Conservation (phyloP, 2,329 filamentous ascomycete species). For the Ceratocystis lukuohia region DNA sequence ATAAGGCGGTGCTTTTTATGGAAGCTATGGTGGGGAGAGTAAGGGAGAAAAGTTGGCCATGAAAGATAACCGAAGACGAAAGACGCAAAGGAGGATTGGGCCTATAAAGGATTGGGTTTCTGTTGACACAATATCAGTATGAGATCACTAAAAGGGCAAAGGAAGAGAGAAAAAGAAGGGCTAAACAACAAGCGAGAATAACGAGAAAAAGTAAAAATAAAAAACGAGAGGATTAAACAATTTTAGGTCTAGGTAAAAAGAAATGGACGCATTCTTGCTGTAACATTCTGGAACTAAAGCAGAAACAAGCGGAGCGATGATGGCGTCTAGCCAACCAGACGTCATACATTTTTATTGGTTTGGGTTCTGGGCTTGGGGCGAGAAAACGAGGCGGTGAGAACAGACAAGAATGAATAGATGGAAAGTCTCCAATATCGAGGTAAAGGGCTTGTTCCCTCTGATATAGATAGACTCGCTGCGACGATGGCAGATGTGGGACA, state of each 20-base stretch:
- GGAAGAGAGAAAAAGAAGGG: background rate
- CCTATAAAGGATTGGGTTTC: background rate
- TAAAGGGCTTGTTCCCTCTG: background rate
- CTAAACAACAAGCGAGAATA: background rate
- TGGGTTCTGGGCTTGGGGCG: background rate
- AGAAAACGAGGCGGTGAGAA: background rate
- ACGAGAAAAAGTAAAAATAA: background rate
- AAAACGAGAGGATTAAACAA: background rate
- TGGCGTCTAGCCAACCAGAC: background rate
- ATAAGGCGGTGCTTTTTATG: background rate
- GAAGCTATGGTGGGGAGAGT: background rate
- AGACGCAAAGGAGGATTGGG: background rate
- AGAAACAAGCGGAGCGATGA: background rate
- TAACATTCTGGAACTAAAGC: background rate
- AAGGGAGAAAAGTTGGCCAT: background rate
- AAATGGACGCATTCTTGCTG: background rate
- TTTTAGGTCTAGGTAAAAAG: background rate
- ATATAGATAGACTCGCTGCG: no score
- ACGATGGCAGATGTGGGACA: no score
- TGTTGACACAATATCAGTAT: background rate
- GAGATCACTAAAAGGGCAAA: background rate
- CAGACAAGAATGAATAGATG: background rate
- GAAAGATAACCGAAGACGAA: conserved; percentile 9
- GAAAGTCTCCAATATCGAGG: background rate
- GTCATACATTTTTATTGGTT: background rate